These are phyloP conservation scores for Mycena maculata DNA, from an alignment of 768 basidiomycete species.

Conservation along the genomic window DNA sequence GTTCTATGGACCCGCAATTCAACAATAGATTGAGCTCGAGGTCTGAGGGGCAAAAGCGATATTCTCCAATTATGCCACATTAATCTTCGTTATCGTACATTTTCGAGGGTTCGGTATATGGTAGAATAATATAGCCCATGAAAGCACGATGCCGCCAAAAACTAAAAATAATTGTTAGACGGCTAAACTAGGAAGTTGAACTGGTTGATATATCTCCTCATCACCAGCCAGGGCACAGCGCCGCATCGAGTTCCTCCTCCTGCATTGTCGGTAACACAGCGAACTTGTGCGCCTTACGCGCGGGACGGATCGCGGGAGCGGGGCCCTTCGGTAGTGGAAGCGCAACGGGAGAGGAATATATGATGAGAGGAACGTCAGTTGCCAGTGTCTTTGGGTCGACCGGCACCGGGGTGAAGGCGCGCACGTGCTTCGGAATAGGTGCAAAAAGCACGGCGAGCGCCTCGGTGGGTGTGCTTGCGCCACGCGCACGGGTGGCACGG, in stretches of 20 bases:
- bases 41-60: too few relatives aligned
- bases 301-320: constrained; percentile 12
- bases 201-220: too few relatives aligned
- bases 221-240: constrained; percentile 24
- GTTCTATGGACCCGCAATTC: too few relatives aligned
- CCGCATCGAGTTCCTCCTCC: neutral
- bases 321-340: constrained; percentile 23
- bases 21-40: too few relatives aligned
- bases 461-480: neutral
- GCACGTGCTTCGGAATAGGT: neutral
- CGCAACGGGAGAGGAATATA: constrained; percentile 9
- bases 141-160: too few relatives aligned
- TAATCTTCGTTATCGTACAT: too few relatives aligned
- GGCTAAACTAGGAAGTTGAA: too few relatives aligned
- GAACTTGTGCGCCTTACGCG: constrained; percentile 13
- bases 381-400: constrained; percentile 17
- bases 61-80: too few relatives aligned
- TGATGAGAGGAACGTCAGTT: neutral
- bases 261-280: neutral
- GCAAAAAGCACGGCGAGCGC: constrained; percentile 11
- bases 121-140: too few relatives aligned
- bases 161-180: too few relatives aligned
- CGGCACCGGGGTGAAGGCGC: neutral
- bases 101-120: too few relatives aligned
- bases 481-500: constrained; percentile 11